phyloP scores from a whole-genome alignment of 2,329 filamentous ascomycete genomes.

The Botrytis squamosa region DNA sequence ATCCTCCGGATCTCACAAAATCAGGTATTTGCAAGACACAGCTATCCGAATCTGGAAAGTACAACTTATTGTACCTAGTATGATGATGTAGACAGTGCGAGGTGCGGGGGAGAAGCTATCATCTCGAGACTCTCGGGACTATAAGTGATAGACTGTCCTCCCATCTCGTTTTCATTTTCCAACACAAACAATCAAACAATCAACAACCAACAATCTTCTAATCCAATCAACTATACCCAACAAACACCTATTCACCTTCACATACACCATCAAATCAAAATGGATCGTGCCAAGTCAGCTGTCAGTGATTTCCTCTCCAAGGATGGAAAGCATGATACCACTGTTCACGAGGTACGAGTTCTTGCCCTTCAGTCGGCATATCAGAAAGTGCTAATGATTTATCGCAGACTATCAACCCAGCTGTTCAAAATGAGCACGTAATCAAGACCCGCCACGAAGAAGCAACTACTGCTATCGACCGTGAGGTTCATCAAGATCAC shows the following conservation, averaged over 20 bases:
- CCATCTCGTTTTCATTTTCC: constrained; percentile 7
- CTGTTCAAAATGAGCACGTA: constrained; percentile 60
- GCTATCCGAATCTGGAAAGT: background rate
- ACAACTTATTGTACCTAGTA: background rate
- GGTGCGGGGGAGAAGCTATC: background rate
- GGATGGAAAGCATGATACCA: constrained; percentile 67
- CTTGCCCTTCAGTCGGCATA: background rate
- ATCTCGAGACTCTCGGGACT: background rate
- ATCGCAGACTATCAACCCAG: constrained; percentile 51
- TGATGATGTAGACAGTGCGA: constrained; percentile 9
- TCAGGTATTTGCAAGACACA: background rate
- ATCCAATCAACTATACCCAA: background rate
- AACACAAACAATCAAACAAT: background rate
- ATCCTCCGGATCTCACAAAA: background rate
- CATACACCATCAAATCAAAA: constrained; percentile 37
- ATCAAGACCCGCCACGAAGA: constrained; percentile 61
- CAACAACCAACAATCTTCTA: background rate
- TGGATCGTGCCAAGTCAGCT: constrained; percentile 65
- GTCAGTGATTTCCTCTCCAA: constrained; percentile 60
- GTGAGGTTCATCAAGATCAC: constrained; percentile 70
- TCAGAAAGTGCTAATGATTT: constrained; percentile 15
- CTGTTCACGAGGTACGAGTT: constrained; percentile 55
- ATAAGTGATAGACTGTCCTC: background rate
- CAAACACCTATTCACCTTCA: constrained; percentile 6
- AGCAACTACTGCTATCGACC: constrained; percentile 61